phyloP scores from a whole-genome alignment of 2,329 filamentous ascomycete species.

The Fonsecaea monophora region DNA sequence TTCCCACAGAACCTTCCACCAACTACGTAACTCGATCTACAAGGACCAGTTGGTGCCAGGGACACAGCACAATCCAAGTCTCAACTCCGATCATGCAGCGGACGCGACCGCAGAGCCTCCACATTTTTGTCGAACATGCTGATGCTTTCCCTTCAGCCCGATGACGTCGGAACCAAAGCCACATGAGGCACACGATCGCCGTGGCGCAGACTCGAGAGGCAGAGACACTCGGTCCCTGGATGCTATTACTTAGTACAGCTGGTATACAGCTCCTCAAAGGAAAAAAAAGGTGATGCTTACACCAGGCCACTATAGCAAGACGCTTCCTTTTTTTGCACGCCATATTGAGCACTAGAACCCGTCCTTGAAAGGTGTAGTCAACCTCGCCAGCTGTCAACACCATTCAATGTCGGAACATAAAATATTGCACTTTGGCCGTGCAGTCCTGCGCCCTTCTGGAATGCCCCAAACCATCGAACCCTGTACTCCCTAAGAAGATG shows the following conservation, averaged over 20 bases:
- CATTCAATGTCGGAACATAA: background rate
- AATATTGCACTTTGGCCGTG: background rate
- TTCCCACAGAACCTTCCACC: slow-evolving; percentile 14
- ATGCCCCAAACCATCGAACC: background rate
- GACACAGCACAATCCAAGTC: background rate
- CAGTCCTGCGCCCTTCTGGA: background rate
- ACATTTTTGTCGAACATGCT: background rate
- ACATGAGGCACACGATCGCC: background rate
- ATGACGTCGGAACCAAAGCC: slow-evolving; percentile 1
- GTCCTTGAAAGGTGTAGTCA: background rate
- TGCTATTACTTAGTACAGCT: background rate
- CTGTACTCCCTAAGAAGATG: background rate
- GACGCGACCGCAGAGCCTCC: slow-evolving; percentile 4
- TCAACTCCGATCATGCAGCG: background rate
- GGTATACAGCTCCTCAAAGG: background rate
- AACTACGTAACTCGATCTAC: slow-evolving; percentile 17
- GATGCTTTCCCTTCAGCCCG: background rate
- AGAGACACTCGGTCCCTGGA: background rate
- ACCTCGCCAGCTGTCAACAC: background rate
- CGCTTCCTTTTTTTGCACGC: too few species aligned
- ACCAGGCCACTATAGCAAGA: too few species aligned
- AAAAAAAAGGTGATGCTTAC: background rate
- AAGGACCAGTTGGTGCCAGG: too few species aligned
- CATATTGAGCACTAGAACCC: background rate
- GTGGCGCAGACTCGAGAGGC: background rate